Conservation (phyloP, 2,329 filamentous ascomycete species). For the Alternaria atra region DNA sequence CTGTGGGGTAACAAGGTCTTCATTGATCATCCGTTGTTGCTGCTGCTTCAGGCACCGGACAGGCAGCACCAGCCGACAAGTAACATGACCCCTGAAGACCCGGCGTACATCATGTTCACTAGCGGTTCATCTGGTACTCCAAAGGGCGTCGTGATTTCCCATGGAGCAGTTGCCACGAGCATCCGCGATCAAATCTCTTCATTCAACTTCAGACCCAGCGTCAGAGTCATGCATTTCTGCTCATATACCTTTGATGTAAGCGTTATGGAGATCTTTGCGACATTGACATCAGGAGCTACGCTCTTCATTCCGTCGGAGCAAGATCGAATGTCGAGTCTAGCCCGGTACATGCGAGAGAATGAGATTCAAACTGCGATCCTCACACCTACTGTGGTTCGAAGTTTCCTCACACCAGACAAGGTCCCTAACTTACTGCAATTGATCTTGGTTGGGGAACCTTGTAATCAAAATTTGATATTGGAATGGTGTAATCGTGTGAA, state of each 20-base stretch:
- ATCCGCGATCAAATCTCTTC: background rate
- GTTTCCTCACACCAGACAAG: background rate
- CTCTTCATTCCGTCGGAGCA: background rate
- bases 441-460: background rate
- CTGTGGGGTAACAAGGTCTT: background rate
- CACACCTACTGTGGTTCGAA: background rate
- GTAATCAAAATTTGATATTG: background rate
- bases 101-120: slow-evolving; percentile 67
- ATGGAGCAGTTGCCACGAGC: slow-evolving; percentile 58
- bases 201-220: background rate
- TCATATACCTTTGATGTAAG: background rate
- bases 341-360: background rate
- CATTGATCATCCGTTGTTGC: background rate
- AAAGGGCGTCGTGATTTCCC: slow-evolving; percentile 69
- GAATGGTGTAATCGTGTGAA: background rate
- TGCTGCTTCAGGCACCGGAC: background rate
- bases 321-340: background rate
- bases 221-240: background rate
- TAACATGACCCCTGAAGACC: background rate
- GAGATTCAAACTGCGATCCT: background rate
- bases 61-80: background rate
- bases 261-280: background rate
- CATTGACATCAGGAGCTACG: background rate
- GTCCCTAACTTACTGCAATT: background rate
- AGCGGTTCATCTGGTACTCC: slow-evolving; percentile 54